These are phyloP conservation scores for Graphilbum fragrans DNA, from an alignment of 2,329 filamentous ascomycete genomes.

Conservation along the genomic window DNA sequence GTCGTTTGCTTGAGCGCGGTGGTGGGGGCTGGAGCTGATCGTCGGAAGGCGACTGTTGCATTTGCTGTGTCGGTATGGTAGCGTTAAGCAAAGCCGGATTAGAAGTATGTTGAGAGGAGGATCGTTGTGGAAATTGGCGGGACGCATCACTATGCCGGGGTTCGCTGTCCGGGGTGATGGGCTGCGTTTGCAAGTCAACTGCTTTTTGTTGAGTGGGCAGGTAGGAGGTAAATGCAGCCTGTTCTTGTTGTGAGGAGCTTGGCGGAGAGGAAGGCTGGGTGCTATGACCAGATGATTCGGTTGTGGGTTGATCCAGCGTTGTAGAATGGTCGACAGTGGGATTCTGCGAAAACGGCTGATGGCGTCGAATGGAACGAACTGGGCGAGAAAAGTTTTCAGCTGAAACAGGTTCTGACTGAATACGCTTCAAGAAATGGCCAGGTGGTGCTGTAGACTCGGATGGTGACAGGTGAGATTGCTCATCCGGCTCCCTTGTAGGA, in stretches of 20 bases:
- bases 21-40: conserved; percentile 15
- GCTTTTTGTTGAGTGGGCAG: too few relatives aligned
- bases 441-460: conserved; percentile 31
- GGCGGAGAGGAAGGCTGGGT: neutral
- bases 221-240: too few relatives aligned
- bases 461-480: conserved; percentile 25
- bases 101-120: conserved; percentile 40
- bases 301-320: conserved; percentile 16
- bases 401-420: conserved; percentile 57
- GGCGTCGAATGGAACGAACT: neutral
- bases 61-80: conserved; percentile 2
- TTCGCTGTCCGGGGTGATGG: neutral
- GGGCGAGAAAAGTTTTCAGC: conserved; percentile 21
- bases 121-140: conserved; percentile 36
- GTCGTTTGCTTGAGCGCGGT: conserved; percentile 18
- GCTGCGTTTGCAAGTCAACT: conserved; percentile 6
- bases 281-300: neutral
- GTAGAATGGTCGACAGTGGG: conserved; percentile 5
- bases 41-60: conserved; percentile 7
- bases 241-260: too few relatives aligned
- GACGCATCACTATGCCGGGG: conserved; percentile 1
- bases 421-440: conserved; percentile 43
- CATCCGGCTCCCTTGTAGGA: neutral
- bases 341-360: neutral
- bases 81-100: neutral